Conservation (phyloP, 1,139 yeast genomes). For the Saccharomyces hybrid region DNA sequence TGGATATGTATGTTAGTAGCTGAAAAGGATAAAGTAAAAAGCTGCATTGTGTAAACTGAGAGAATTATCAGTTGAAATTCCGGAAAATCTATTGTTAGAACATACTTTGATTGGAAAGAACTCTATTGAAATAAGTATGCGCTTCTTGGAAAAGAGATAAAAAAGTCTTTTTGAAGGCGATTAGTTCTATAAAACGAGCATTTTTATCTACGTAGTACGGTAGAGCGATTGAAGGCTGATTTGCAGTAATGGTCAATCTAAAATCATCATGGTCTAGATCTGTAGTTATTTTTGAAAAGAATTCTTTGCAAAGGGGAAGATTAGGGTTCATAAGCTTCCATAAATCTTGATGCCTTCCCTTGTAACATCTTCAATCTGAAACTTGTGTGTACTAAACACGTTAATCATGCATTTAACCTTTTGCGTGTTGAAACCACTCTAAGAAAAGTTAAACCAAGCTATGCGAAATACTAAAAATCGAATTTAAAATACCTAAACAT, state of each 20-base stretch:
- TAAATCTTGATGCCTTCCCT: not conserved
- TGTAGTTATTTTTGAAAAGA: conserved; percentile 9
- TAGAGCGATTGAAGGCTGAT: conserved; percentile 15
- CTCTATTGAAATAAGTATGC: conserved; percentile 19
- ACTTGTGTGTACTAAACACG: not conserved
- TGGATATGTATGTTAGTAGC: not conserved
- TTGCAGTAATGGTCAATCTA: conserved; percentile 20
- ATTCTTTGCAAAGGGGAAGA: conserved; percentile 11
- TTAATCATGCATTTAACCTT: not conserved
- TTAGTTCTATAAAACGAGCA: conserved; percentile 22
- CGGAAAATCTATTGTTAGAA: conserved; percentile 2
- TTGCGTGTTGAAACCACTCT: no score
- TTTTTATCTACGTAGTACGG: conserved; percentile 16
- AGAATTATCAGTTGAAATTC: not conserved
- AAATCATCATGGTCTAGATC: conserved; percentile 6
- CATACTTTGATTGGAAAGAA: conserved; percentile 8
- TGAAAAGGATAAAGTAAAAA: not conserved
- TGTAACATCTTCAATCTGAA: not conserved
- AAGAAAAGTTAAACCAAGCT: no score
- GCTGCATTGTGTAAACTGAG: not conserved
- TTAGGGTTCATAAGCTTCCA: not conserved
- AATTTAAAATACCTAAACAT: no score
- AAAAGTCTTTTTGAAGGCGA: conserved; percentile 28
- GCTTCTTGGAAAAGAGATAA: conserved; percentile 28
- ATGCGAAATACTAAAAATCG: no score